Evolutionary conservation across 2,329 filamentous ascomycete species (phyloP), one percentile per base, ranked within the genome.

Genomic region (Apiospora arundinis): DNA sequence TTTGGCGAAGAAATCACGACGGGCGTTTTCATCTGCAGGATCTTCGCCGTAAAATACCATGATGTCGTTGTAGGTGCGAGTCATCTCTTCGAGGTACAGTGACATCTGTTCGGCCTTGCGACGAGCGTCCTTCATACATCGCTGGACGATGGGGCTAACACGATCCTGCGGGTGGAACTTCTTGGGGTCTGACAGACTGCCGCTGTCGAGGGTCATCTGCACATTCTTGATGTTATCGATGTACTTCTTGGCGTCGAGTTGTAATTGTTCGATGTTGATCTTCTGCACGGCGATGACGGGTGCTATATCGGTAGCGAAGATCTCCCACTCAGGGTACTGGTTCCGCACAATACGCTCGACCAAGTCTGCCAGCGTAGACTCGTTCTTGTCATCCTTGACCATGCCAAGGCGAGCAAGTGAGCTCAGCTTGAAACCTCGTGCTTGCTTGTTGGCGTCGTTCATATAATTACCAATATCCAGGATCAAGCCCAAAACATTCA

Each of bases 351-450:
- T 97, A 76, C 95, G 93, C 83, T 99, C 96, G 60, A 99, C 95
- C 60, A 98, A 89, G 82, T 99, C 96, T 71, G 95, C 95, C 79
- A 99, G 92, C 0, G 95, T 98, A 1, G 94, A 95, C 82, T 98
- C 93, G 82, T 99, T 99, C 88, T 98, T 98, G 85, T 97, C 95
- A 80, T 99, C 96, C 85, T 99, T 99, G 79, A 98, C 94, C 95
- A 99, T 98, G 73, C 93, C 95, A 70, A 99, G 86, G 70, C 96
- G 91, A 40, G 94, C 93, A 67, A 99, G 91, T 7, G 96, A 98
- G 79, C 95, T 96, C 18, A 99, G 90, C 85, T 99, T 99, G 91
- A 99, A 99, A 74, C 96, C 96, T 71, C 92, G 93, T 4, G 96
- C 96, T 83, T 98, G 96, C 85, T 99, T 99, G 84, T 98, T 98